Evolutionary conservation across 495 filamentous ascomycete species (phyloP), one percentile per base, ranked within the genome.

Genomic region (Emericellopsis terricola): DNA sequence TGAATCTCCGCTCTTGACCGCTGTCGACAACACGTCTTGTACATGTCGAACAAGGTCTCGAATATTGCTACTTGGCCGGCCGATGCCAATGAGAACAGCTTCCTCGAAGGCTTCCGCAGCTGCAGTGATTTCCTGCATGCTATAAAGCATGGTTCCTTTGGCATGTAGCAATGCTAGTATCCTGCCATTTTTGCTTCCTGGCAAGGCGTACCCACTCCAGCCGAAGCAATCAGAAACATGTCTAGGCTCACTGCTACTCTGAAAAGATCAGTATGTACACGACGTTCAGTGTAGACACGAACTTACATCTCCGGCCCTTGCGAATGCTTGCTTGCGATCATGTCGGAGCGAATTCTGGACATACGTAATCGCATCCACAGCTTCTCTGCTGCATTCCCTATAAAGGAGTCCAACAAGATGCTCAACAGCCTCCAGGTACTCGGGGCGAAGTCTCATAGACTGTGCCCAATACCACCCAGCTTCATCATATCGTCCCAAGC

Each of bases 61-160:
- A 36, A 94, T 81, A 14, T 79, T 80, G 43, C 70, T 62, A 5
- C 74, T 64, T 27, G 70, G 65, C 43, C 69, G 68, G 7, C 86
- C 89, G 27, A 80, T 68, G 33, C 79, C 84, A 44, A 96, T 86
- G 37, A 93, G 55, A 18, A 99, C 84, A 2, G 84, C 89, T 51
- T 94, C 84, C 44, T 96, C 89, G 44, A 99, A 99, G 7, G 91
- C 85, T 38, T 75, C 71, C 1, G 89, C 85, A 11, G 89, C 89
- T 9, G 68, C 75, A 28, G 64, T 62, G 45, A 89, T 83, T 40
- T 96, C 79, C 16, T 85, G 85, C 33, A 93, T 55, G 23, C 83
- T 72, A 56, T 99, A 99, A 1, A 96, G 65, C 82, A 96, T 93
- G 43, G 96, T 99, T 18, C 91, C 89, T 53, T 96, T 99, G 2